Conservation (phyloP, 345 rosid genomes). For the Bretschneidera sinensis region DNA sequence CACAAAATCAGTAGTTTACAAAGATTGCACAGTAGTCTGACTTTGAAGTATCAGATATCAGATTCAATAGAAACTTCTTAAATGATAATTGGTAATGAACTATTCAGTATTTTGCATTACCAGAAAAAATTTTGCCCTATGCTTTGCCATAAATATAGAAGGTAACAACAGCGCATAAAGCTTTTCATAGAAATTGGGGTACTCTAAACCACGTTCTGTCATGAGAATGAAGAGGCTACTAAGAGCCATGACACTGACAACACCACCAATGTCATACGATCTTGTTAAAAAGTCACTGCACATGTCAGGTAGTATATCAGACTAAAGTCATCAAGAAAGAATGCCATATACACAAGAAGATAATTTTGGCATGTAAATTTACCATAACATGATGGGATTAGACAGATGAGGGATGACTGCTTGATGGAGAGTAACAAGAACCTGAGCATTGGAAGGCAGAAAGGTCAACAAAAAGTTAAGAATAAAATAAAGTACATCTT, state of each 20-base stretch:
- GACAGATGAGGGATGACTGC: conserved; percentile 74
- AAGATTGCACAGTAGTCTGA: too few species aligned
- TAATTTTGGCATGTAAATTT: neutral
- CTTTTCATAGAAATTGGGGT: conserved; percentile 84
- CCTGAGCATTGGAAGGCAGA: conserved; percentile 45
- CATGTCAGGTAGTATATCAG: conserved; percentile 11
- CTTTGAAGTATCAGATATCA: too few species aligned
- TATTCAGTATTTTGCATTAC: conserved; percentile 31
- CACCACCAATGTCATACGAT: conserved; percentile 93
- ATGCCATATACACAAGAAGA: conserved; percentile 6
- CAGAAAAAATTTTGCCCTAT: conserved; percentile 85
- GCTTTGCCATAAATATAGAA: conserved; percentile 83
- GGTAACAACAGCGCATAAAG: conserved; percentile 76
- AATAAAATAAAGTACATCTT: neutral
- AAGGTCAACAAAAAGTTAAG: conserved; percentile 8
- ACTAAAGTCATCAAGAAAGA: neutral
- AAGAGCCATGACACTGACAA: conserved; percentile 94
- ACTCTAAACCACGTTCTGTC: conserved; percentile 83
- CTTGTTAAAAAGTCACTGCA: conserved; percentile 92
- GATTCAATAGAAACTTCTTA: neutral
- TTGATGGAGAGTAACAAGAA: conserved; percentile 68
- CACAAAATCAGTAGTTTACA: too few species aligned
- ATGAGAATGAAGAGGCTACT: conserved; percentile 90
- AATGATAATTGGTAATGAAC: too few species aligned
- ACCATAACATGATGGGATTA: conserved; percentile 82